Evolutionary conservation across 345 rosid species (phyloP).

Genomic region (Gossypioides kirkii): DNA sequence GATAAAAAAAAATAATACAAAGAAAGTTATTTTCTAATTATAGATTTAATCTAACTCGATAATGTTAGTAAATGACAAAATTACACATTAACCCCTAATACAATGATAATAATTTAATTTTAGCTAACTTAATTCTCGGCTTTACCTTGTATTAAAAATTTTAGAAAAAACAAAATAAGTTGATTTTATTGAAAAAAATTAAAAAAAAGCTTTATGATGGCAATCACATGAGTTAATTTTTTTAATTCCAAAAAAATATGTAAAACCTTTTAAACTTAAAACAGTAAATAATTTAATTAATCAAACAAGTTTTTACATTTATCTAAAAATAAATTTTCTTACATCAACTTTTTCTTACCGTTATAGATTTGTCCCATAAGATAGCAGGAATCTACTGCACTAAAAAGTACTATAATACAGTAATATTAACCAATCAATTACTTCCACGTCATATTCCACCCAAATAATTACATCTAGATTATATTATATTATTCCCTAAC

Average conservation of each 20-base stretch:
- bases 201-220: too few species aligned
- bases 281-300: not conserved
- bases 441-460: not conserved
- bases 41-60: too few species aligned
- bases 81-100: too few species aligned
- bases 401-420: not conserved
- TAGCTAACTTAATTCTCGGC: too few species aligned
- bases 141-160: too few species aligned
- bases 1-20: fast-evolving
- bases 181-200: too few species aligned
- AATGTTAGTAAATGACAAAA: too few species aligned
- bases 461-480: not conserved
- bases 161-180: too few species aligned
- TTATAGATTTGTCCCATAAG: slow-evolving; percentile 1
- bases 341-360: not conserved
- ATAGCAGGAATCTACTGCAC: not conserved
- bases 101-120: too few species aligned
- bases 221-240: too few species aligned
- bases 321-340: not conserved
- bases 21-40: too few species aligned
- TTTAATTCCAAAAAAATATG: too few species aligned
- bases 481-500: not conserved
- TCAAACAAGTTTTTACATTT: not conserved
- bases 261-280: not conserved
- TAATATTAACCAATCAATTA: not conserved